Evolutionary conservation across 2,329 filamentous ascomycete genomes (phyloP), one percentile per base, ranked within the genome.

Genomic region (Rutstroemia sydowiana): DNA sequence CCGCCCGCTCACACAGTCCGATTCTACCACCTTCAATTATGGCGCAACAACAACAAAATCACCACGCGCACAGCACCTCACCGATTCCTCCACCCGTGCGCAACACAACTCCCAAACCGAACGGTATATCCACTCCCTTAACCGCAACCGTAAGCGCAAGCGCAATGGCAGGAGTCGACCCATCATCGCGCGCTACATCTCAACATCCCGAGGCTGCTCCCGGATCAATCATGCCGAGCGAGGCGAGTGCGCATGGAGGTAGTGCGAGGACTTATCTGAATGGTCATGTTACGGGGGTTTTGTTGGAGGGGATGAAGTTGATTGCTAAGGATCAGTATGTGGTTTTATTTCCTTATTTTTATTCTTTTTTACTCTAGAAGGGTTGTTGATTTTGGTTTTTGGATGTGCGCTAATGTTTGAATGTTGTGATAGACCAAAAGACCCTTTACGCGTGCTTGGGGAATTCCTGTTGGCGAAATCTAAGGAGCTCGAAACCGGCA

Each of bases 301-400:
- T 90, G 53, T 70, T 89, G 36, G 85, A 89, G 61, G 86, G 85
- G 21, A 86, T 90, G 83, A 89, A 88, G 70, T 68, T 76, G 50
- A 66, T 90, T 55, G 84, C 83, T 4, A 82, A 79, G 59, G 82
- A 88, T 39, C 79, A 85, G 85, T 88, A 69, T 63, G 84, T 76
- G 28, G 41, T 37, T 48, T 32, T 13, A 16, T 41, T 20, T 20
- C 21, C 18, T 21, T 11, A 39, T 16, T 48, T 36, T 21, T 10
- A 14, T 37, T 42, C 14, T n/a, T 1, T 21, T 23, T n/a, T n/a
- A n/a, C n/a, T n/a, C n/a, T n/a, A n/a, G n/a, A n/a, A n/a, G n/a
- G n/a, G n/a, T n/a, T n/a, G n/a, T n/a, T n/a, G n/a, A n/a, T n/a
- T n/a, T n/a, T n/a, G n/a, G n/a, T n/a, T n/a, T n/a, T n/a, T n/a